A percentile compares a stretch with the other conserved stretches of the same genome.
phyloP scores from a whole-genome alignment of 2,329 filamentous ascomycete genomes.

The Capronia coronata region DNA sequence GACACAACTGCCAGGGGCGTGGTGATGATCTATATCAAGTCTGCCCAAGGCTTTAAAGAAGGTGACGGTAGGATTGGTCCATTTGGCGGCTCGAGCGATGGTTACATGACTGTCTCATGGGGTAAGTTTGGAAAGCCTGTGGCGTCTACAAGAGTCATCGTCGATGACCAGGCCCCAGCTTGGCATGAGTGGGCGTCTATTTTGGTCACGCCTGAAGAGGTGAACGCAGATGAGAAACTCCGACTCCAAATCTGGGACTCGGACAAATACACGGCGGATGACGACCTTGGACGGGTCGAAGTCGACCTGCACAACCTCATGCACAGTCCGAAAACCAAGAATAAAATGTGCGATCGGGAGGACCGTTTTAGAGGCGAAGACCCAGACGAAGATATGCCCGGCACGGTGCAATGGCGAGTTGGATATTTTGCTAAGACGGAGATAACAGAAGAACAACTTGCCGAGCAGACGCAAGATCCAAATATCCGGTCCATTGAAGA shows the following conservation, averaged over 20 bases:
- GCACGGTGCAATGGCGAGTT: constrained; percentile 62
- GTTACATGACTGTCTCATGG: constrained; percentile 68
- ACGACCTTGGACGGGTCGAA: constrained; percentile 68
- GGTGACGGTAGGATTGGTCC: constrained; percentile 59
- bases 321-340: constrained; percentile 52
- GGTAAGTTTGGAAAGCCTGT: constrained; percentile 68
- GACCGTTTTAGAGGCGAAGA: constrained; percentile 62
- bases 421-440: constrained; percentile 64
- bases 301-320: constrained; percentile 61
- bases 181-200: constrained; percentile 67
- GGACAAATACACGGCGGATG: constrained; percentile 64
- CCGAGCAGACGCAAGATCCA: constrained; percentile 54
- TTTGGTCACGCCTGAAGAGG: constrained; percentile 63
- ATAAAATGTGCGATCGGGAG: constrained; percentile 55
- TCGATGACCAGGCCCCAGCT: constrained; percentile 58
- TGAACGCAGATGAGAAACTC: constrained; percentile 64
- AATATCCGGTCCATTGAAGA: constrained; percentile 53
- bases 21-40: constrained; percentile 59
- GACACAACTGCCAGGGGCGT: constrained; percentile 61
- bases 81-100: constrained; percentile 59
- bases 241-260: constrained; percentile 70
- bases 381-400: constrained; percentile 61
- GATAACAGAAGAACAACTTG: constrained; percentile 56
- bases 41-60: constrained; percentile 64
- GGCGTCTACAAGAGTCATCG: constrained; percentile 59